Evolutionary conservation across 371 early-diverging fungal genomes (phyloP).

Genomic region (Actinomortierella wolfii): DNA sequence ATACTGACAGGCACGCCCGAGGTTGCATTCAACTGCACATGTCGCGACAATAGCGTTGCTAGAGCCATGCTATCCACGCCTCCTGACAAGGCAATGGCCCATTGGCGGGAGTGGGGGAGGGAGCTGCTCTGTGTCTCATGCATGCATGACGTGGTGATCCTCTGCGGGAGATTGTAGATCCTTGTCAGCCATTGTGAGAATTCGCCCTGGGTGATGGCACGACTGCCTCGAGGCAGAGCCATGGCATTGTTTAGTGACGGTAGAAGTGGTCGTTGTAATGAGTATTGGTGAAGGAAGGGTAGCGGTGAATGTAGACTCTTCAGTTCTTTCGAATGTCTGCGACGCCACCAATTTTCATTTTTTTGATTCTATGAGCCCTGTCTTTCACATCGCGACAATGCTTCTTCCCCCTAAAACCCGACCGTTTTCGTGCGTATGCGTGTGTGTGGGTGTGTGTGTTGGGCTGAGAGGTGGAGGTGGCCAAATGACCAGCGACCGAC

Average conservation of each 20-base stretch:
- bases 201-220: conserved; percentile 21
- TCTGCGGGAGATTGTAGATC: conserved; percentile 2
- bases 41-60: neutral
- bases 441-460: too few species aligned
- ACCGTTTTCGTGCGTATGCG: too few species aligned
- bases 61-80: conserved; percentile 24
- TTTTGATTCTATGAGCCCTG: too few species aligned
- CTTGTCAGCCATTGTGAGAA: conserved; percentile 19
- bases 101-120: neutral
- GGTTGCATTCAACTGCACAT: neutral
- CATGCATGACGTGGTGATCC: neutral
- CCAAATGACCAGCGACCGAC: too few species aligned
- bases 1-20: neutral
- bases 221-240: conserved; percentile 8
- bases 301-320: too few species aligned
- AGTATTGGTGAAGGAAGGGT: too few species aligned
- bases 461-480: too few species aligned
- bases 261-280: neutral
- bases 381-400: too few species aligned
- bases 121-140: neutral
- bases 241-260: conserved; percentile 10
- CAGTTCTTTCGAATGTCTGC: too few species aligned
- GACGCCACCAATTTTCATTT: too few species aligned
- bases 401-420: too few species aligned
- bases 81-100: conserved; percentile 39